phyloP scores from a whole-genome alignment of 257 asterid species.

The Solanum bulbocastanum region DNA sequence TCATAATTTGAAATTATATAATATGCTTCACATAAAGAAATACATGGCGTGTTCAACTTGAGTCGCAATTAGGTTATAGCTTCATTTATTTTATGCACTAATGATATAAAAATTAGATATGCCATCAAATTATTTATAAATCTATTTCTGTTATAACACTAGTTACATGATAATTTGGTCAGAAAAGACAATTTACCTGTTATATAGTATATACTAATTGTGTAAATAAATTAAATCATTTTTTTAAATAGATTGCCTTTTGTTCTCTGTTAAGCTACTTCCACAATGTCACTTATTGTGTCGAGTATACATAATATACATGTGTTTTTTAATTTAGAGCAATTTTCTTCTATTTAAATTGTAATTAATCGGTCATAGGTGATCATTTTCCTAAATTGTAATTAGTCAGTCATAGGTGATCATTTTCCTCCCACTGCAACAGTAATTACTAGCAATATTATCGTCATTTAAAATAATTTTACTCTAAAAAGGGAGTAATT shows the following conservation, averaged over 20 bases:
- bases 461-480: background rate
- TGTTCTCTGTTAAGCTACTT: background rate
- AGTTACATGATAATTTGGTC: background rate
- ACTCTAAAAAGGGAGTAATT: background rate
- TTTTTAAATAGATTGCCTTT: background rate
- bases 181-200: background rate
- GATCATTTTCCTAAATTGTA: no score
- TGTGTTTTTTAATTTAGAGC: background rate
- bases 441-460: background rate
- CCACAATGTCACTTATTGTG: background rate
- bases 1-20: background rate
- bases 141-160: background rate
- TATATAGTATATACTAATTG: background rate
- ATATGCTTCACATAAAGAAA: background rate
- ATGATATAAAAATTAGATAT: background rate
- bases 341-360: background rate
- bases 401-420: no score
- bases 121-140: background rate
- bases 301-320: background rate
- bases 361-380: no score
- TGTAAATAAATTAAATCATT: background rate
- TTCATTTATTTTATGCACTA: background rate
- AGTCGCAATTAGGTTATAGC: background rate
- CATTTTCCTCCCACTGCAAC: background rate
- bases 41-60: background rate